Evolutionary conservation across 768 basidiomycete genomes (phyloP).

Genomic region (Fomitopsis serialis): DNA sequence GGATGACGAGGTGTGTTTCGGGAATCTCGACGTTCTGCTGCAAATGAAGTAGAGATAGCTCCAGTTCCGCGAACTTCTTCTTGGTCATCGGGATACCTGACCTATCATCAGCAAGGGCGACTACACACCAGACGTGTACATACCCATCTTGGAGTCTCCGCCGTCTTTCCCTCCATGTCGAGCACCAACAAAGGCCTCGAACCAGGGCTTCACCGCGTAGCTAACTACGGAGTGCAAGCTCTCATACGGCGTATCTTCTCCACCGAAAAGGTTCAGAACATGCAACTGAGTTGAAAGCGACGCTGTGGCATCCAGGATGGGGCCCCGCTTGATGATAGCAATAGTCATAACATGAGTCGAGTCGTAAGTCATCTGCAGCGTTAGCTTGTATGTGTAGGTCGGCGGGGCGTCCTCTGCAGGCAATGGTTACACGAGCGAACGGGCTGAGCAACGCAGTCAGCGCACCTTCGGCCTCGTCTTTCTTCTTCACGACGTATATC

Average conservation of each 20-base stretch:
- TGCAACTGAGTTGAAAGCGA: conserved; percentile 86
- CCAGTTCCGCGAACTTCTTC: conserved; percentile 98
- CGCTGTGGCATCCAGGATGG: conserved; percentile 71
- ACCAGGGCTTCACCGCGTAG: conserved; percentile 95
- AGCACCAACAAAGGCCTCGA: conserved; percentile 93
- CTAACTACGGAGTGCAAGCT: conserved; percentile 94
- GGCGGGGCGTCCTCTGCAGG: conserved; percentile 59
- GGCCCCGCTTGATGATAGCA: conserved; percentile 90
- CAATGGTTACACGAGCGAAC: not conserved
- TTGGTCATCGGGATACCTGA: conserved; percentile 94
- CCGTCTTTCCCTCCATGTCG: conserved; percentile 69
- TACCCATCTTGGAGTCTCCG: conserved; percentile 75
- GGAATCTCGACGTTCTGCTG: conserved; percentile 99
- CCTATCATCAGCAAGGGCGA: conserved; percentile 1
- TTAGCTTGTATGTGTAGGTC: conserved; percentile 62
- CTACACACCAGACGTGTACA: conserved; percentile 5
- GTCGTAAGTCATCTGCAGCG: conserved; percentile 74
- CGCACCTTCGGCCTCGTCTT: conserved; percentile 70
- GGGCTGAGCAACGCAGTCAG: not conserved
- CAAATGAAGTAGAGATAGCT: conserved; percentile 87
- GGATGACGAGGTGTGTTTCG: conserved; percentile 88
- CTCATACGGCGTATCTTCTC: conserved; percentile 90
- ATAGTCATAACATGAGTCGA: conserved; percentile 78
- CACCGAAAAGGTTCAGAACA: conserved; percentile 86
- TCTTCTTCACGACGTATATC: conserved; percentile 78